Evolutionary conservation across 441 rosid genomes (phyloP).

Genomic region (Capsella rubella): DNA sequence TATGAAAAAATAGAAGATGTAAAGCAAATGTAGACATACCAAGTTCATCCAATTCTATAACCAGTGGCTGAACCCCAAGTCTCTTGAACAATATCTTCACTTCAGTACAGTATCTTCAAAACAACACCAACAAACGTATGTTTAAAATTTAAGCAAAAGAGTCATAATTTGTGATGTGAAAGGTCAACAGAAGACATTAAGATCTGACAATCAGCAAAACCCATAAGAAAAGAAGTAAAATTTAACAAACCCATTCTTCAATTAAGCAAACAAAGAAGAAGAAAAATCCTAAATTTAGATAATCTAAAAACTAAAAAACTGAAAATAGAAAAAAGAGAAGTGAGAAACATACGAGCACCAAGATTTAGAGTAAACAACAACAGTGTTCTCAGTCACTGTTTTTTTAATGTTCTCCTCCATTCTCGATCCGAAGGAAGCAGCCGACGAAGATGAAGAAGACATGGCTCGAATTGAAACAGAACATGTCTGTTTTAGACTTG

Average conservation of each 20-base stretch:
- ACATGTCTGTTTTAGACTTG: slow-evolving; percentile 40
- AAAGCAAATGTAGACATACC: slow-evolving; percentile 55
- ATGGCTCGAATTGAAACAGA: slow-evolving; percentile 42
- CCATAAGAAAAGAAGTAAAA: neutral
- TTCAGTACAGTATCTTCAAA: slow-evolving; percentile 81
- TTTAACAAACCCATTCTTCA: neutral
- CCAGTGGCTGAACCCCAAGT: slow-evolving; percentile 77
- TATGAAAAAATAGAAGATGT: neutral
- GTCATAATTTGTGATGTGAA: slow-evolving; percentile 5
- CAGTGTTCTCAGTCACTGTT: slow-evolving; percentile 74
- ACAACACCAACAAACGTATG: neutral
- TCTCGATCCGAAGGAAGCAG: slow-evolving; percentile 73
- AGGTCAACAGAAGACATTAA: slow-evolving; percentile 9
- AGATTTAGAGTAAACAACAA: slow-evolving; percentile 89
- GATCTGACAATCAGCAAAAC: slow-evolving; percentile 20
- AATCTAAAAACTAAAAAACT: neutral
- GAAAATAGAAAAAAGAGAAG: slow-evolving; percentile 17
- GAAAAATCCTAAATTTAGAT: neutral
- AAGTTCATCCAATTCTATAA: slow-evolving; percentile 86
- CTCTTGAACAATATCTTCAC: slow-evolving; percentile 84
- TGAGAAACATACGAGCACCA: slow-evolving; percentile 92
- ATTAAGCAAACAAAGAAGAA: neutral
- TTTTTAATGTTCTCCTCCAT: slow-evolving; percentile 78
- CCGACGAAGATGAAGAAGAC: slow-evolving; percentile 43
- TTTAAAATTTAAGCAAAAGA: neutral